Conservation (phyloP, 331 rosid species). For the Phaseolus coccineus region DNA sequence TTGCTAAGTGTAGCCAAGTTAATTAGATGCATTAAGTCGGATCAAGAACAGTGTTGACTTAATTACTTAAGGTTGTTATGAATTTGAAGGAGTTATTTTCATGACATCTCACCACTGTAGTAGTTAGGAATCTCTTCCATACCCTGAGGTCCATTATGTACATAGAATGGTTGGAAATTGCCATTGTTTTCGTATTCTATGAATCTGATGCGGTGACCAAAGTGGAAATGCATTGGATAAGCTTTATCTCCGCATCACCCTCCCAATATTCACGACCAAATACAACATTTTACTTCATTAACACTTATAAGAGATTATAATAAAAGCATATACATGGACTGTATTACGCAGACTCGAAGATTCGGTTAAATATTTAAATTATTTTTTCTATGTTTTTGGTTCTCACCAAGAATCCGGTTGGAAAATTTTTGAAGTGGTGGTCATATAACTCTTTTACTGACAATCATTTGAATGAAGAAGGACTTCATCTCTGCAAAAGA, state of each 20-base stretch:
- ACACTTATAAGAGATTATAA: neutral
- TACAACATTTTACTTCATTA: slow-evolving; percentile 8
- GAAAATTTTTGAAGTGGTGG: too few species aligned
- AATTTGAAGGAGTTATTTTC: too few species aligned
- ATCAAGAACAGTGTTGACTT: too few species aligned
- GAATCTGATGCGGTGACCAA: slow-evolving; percentile 69
- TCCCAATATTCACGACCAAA: slow-evolving; percentile 27
- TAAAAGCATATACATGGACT: neutral
- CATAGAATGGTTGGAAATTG: slow-evolving; percentile 22
- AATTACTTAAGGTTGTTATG: too few species aligned
- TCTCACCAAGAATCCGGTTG: too few species aligned
- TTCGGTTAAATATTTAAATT: slow-evolving; percentile 17
- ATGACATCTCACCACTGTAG: slow-evolving; percentile 34
- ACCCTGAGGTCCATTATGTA: slow-evolving; percentile 42
- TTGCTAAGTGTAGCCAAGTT: too few species aligned
- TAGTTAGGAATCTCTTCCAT: slow-evolving; percentile 40
- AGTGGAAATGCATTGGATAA: slow-evolving; percentile 58
- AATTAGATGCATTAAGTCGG: too few species aligned
- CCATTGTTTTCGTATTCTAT: slow-evolving; percentile 50
- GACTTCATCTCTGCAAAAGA: too few species aligned
- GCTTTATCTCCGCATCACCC: slow-evolving; percentile 73
- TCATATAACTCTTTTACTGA: too few species aligned
- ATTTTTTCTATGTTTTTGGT: neutral
- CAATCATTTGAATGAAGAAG: too few species aligned
- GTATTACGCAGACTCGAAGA: neutral